Conservation (phyloP, 106 monocot species). For the Vanilla planifolia region DNA sequence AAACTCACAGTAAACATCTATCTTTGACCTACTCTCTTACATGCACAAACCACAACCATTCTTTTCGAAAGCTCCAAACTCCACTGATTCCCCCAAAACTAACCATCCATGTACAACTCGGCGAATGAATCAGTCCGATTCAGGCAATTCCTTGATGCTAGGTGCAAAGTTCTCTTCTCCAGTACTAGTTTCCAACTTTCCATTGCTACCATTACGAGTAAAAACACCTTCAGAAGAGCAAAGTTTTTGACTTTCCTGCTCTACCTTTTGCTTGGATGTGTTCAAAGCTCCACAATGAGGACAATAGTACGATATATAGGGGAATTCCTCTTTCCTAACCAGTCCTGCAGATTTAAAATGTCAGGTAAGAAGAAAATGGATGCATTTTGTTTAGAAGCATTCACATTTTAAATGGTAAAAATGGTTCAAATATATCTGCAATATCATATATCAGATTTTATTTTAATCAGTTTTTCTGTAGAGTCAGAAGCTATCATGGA, state of each 20-base stretch:
- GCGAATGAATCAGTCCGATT: slow-evolving; percentile 1
- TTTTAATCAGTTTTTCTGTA: no score
- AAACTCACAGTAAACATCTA: no score
- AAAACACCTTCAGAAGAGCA: not conserved
- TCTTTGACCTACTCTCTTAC: no score
- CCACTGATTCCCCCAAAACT: no score
- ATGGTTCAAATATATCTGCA: no score
- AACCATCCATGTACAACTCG: no score
- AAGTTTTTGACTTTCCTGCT: not conserved
- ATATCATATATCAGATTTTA: no score
- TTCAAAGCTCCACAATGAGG: slow-evolving; percentile 85
- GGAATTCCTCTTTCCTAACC: slow-evolving; percentile 85
- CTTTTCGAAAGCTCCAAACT: no score
- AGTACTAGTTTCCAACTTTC: not conserved
- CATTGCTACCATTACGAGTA: not conserved
- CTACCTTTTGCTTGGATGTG: slow-evolving; percentile 30
- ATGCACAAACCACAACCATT: no score
- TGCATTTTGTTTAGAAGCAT: no score
- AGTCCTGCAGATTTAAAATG: slow-evolving; percentile 44
- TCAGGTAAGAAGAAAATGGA: no score
- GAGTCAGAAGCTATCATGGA: not conserved
- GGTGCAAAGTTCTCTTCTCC: not conserved
- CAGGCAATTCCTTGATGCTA: not conserved
- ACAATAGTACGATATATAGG: slow-evolving; percentile 76
- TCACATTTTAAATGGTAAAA: no score